phyloP scores from a whole-genome alignment of 345 rosid species.

The Anastatica hierochuntica region DNA sequence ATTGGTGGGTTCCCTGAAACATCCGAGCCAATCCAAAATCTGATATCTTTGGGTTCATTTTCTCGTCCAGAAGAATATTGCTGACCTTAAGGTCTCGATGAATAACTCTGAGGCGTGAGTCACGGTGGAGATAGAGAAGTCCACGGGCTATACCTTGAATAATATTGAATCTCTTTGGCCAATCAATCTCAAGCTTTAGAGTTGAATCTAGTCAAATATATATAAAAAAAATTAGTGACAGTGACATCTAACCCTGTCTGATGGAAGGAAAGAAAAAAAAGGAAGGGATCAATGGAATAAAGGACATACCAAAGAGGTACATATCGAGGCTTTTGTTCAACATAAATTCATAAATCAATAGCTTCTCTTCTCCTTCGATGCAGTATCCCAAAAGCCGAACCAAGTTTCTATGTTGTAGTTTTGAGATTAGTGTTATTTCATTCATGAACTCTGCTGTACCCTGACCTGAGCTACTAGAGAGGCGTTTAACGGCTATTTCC shows the following conservation, averaged over 20 bases:
- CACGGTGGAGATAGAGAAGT: too few species aligned
- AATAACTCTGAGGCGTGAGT: conserved; percentile 18
- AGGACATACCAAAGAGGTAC: conserved; percentile 36
- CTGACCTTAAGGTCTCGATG: conserved; percentile 23
- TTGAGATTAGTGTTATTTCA: conserved; percentile 32
- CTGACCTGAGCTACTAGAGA: conserved; percentile 39
- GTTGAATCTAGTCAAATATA: conserved; percentile 20
- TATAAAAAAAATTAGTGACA: too few species aligned
- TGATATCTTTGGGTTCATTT: conserved; percentile 21
- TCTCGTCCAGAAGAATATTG: conserved; percentile 23
- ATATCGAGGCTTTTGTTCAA: conserved; percentile 49
- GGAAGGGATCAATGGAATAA: neutral
- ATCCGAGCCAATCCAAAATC: conserved; percentile 4
- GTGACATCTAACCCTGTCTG: neutral
- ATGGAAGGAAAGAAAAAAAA: neutral
- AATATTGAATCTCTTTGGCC: neutral
- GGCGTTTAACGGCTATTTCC: conserved; percentile 45
- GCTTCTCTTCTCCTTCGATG: conserved; percentile 34
- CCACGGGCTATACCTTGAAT: too few species aligned
- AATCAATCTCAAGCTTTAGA: conserved; percentile 11
- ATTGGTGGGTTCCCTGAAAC: conserved; percentile 23
- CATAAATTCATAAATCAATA: conserved; percentile 52
- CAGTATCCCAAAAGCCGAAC: conserved; percentile 56
- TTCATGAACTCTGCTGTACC: conserved; percentile 42
- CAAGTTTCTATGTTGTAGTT: conserved; percentile 66